Evolutionary conservation across 768 basidiomycete genomes (phyloP), one percentile per base, ranked within the genome.

Genomic region (Candolleomyces eurysporus): DNA sequence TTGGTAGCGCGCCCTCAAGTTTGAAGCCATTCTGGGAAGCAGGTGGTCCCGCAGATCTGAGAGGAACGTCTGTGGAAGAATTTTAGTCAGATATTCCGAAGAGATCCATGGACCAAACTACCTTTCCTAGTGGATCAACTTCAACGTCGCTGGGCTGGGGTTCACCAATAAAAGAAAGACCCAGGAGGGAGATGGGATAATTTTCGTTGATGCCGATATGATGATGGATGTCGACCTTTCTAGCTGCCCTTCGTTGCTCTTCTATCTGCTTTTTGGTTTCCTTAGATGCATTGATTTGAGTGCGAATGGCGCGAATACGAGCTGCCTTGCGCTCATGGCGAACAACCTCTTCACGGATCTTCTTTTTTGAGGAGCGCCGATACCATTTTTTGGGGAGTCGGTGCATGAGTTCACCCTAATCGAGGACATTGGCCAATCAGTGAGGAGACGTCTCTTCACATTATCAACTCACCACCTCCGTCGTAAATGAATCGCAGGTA

Each of bases 41-140:
- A 57, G 21, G 13, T 50, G 48, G 31, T 56, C 16, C 2, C 66
- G 62, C 22, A 61, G 61, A 36, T 59, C 48, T 2, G 63, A 48
- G 11, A 64, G 63, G 2, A 71, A 71, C 39, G 81, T 78, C 17
- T 77, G 73, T 0, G 26, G 3, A 32, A 16, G 13, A 30, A 8
- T 31, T 13, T 13, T 13, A 30, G 21, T 52, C 22, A 32, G 10
- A 52, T 2, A 36, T 31, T 11, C 36, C 36, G 39, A 6, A 26
- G 26, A 26, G 26, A 26, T 30, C 11, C 14, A 13, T 13, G 32
- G 32, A 30, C 11, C 17, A 30, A 30, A 53, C 53, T 14, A 55
- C 53, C 53, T 42, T 55, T n/a, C 16, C 39, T 11, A 55, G 16
- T 6, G 53, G 53, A 22, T 55, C 39, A 19, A 3, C 14, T n/a